Evolutionary conservation across 768 basidiomycete genomes (phyloP).

Genomic region (Gloeophyllum trabeum): DNA sequence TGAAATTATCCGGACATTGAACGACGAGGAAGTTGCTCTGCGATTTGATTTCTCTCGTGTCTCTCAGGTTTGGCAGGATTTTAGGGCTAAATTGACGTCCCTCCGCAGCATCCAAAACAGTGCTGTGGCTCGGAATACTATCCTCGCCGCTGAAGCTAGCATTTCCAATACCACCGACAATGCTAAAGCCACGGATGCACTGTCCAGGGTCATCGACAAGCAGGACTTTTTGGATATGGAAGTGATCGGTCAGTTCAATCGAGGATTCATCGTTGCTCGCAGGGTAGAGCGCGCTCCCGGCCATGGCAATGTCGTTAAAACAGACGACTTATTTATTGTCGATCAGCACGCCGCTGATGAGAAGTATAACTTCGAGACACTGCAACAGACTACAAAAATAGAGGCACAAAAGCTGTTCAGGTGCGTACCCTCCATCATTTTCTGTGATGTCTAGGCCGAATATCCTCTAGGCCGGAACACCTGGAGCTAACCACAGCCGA

Average conservation of each 20-base stretch:
- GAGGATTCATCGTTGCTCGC: constrained; percentile 85
- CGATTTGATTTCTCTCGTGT: neutral
- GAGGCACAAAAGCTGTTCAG: constrained; percentile 75
- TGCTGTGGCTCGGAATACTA: constrained; percentile 1
- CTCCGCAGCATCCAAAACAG: neutral
- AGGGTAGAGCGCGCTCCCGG: constrained; percentile 26
- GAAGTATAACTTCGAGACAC: constrained; percentile 94
- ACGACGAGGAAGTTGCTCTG: neutral
- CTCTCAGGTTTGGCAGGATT: constrained; percentile 2
- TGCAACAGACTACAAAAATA: constrained; percentile 86
- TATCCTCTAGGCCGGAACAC: constrained; percentile 46
- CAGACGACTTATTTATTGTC: constrained; percentile 92
- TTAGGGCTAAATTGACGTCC: constrained; percentile 3
- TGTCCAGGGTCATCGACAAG: constrained; percentile 82
- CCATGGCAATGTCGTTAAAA: constrained; percentile 7
- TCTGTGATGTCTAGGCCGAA: neutral
- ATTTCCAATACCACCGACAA: constrained; percentile 32
- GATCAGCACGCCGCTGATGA: constrained; percentile 98
- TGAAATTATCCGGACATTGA: neutral
- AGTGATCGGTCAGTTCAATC: constrained; percentile 89
- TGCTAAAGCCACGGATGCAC: constrained; percentile 46
- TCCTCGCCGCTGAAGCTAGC: constrained; percentile 9
- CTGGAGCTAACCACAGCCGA: constrained; percentile 85
- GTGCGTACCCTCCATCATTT: constrained; percentile 29
- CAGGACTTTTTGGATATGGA: constrained; percentile 77